Evolutionary conservation across 169 alveolate species (phyloP), one percentile per base, ranked within the genome.

Genomic region (Haemoproteus tartakovskyi): DNA sequence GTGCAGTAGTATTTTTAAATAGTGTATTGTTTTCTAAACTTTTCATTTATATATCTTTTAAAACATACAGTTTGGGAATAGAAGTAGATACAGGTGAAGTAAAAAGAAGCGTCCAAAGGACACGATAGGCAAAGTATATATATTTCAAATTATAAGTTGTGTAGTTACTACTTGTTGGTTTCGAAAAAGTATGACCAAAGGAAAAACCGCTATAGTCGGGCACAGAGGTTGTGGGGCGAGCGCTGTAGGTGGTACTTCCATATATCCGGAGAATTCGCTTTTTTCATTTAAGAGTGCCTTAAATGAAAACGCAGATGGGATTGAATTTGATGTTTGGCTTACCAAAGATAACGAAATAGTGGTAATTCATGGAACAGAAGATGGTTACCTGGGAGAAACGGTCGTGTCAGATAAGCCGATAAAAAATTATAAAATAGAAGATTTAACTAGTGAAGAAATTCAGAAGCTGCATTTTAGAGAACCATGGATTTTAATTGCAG

Each of bases 151-250:
- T n/a, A n/a, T n/a, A n/a, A n/a, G n/a, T n/a, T n/a, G n/a, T n/a
- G n/a, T n/a, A n/a, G n/a, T n/a, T n/a, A n/a, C n/a, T n/a, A n/a
- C n/a, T n/a, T n/a, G n/a, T n/a, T 14, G 37, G 21, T 22, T 50
- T 3, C 37, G 9, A 16, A 22, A 18, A 11, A 26, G n/a, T 60
- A 22, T 27, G 24, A 56, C 50, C 21, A 48, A 46, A 43, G 40
- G 38, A 19, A 46, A 30, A 11, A 30, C 87, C 9, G 63, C 80
- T 5, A 62, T 62, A 1, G 79, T 74, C 48, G 93, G 93, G 22
- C 93, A 88, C 60, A 78, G 93, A 12, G 93, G 93, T 24, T 67
- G 86, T 60, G 93, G 93, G 1, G 54, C 89, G 8, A 88, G 93
- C 40, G 60, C 59, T 27, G 82, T 86, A 4, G 89, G 89, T 0